These are phyloP conservation scores for Colletotrichum viniferum DNA, from an alignment of 2,329 filamentous ascomycete species.

Conservation along the genomic window DNA sequence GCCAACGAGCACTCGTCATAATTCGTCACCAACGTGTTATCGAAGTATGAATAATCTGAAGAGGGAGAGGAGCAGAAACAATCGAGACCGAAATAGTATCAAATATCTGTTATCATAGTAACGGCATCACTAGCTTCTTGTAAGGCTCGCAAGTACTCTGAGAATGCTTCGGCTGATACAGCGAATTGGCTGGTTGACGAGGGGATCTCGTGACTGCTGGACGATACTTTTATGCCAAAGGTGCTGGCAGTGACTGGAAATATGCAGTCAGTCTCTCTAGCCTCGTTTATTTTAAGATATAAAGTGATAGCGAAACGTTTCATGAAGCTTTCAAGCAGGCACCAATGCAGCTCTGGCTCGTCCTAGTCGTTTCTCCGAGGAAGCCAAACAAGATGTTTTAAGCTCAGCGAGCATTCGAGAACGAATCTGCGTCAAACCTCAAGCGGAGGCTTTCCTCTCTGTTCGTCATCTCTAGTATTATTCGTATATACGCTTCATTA, in stretches of 20 bases:
- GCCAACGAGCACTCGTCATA: too few species aligned
- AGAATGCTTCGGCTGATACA: too few species aligned
- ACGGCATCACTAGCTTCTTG: too few species aligned
- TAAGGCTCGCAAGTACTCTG: too few species aligned
- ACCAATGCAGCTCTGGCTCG: too few species aligned
- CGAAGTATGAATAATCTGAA: neutral
- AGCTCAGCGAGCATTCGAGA: rapidly evolving
- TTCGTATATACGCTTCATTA: neutral
- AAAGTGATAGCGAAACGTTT: neutral
- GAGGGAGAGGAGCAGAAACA: neutral
- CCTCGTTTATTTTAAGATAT: neutral
- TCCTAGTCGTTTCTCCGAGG: neutral
- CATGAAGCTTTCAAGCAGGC: neutral
- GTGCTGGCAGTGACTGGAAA: neutral
- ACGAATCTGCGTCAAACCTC: neutral
- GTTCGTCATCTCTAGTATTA: neutral
- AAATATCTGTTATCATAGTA: neutral
- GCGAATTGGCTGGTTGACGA: too few species aligned
- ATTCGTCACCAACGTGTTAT: neutral
- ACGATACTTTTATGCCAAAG: neutral
- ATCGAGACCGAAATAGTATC: rapidly evolving
- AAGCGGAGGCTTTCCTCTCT: neutral
- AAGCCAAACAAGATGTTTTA: neutral
- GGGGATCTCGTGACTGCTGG: neutral
- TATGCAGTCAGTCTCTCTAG: neutral